These are phyloP conservation scores for Ophiosphaerella korrae DNA, from an alignment of 2,329 filamentous ascomycete species.

Conservation along the genomic window DNA sequence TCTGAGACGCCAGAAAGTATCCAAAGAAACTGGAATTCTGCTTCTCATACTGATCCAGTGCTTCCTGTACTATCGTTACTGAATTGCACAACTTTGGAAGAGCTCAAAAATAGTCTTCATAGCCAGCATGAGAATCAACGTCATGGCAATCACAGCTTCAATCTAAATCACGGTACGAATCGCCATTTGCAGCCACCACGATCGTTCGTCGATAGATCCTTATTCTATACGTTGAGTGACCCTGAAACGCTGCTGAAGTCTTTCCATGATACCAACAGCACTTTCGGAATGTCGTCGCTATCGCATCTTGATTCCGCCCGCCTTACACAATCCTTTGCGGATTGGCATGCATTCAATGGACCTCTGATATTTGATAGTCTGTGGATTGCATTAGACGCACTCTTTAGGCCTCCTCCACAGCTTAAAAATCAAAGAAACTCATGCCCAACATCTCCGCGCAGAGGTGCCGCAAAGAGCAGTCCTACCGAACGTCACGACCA, in stretches of 20 bases:
- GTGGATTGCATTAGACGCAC: conserved; percentile 34
- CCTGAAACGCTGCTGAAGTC: conserved; percentile 41
- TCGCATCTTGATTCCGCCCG: conserved; percentile 41
- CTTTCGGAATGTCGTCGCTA: conserved; percentile 35
- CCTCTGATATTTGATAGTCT: conserved; percentile 46
- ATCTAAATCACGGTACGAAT: conserved; percentile 26
- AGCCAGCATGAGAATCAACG: conserved; percentile 13
- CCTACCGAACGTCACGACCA: not conserved
- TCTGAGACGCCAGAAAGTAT: not conserved
- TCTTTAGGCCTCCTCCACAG: conserved; percentile 44
- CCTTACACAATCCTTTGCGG: conserved; percentile 37
- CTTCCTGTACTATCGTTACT: conserved; percentile 31
- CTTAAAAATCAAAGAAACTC: conserved; percentile 34
- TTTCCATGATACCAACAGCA: conserved; percentile 34
- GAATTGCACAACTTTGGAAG: conserved; percentile 34
- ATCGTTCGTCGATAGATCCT: conserved; percentile 37
- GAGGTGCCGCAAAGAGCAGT: conserved; percentile 5
- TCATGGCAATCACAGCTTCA: conserved; percentile 15
- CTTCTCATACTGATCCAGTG: not conserved
- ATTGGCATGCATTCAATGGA: conserved; percentile 41
- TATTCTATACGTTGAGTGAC: conserved; percentile 42
- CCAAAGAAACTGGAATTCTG: not conserved
- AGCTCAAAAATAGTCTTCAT: conserved; percentile 33
- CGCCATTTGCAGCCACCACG: conserved; percentile 17
- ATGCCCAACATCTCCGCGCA: conserved; percentile 23